Evolutionary conservation across 2,329 filamentous ascomycete genomes (phyloP).

Genomic region (Aspergillus ibericus): DNA sequence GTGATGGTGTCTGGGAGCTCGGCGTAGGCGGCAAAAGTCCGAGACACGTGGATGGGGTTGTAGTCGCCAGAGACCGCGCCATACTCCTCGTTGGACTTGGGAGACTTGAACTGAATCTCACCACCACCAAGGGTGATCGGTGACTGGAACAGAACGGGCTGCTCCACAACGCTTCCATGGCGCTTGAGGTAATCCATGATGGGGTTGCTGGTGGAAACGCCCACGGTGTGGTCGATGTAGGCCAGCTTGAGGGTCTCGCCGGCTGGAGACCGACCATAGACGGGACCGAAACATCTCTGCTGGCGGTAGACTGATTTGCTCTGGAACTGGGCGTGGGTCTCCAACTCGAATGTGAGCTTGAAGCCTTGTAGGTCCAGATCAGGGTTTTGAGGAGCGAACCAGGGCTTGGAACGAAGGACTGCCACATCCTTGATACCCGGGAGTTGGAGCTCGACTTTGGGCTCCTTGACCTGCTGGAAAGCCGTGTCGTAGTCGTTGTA

Average conservation of each 20-base stretch:
- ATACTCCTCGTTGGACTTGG: constrained; percentile 75
- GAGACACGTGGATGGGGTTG: constrained; percentile 97
- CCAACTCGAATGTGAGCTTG: background rate
- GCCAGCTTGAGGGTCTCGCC: background rate
- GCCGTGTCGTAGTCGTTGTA: background rate
- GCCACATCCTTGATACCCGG: background rate
- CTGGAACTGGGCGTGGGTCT: background rate
- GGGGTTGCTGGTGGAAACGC: constrained; percentile 1
- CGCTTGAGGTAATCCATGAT: constrained; percentile 10
- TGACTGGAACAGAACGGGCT: background rate
- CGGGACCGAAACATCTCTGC: background rate
- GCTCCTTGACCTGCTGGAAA: background rate
- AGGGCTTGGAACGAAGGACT: background rate
- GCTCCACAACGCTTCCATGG: background rate
- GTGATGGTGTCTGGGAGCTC: constrained; percentile 93
- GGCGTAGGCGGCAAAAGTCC: constrained; percentile 88
- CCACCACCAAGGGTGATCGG: background rate
- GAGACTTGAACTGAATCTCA: background rate
- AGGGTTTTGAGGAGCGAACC: background rate
- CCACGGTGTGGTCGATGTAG: background rate
- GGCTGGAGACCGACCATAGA: background rate
- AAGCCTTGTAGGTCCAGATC: background rate
- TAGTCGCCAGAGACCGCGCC: constrained; percentile 92
- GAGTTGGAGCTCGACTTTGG: background rate
- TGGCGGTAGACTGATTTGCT: background rate